Percentiles rank a stretch among this genome's conserved stretches.
phyloP scores from a whole-genome alignment of 441 rosid species.

The Heliophila coronopifolia region DNA sequence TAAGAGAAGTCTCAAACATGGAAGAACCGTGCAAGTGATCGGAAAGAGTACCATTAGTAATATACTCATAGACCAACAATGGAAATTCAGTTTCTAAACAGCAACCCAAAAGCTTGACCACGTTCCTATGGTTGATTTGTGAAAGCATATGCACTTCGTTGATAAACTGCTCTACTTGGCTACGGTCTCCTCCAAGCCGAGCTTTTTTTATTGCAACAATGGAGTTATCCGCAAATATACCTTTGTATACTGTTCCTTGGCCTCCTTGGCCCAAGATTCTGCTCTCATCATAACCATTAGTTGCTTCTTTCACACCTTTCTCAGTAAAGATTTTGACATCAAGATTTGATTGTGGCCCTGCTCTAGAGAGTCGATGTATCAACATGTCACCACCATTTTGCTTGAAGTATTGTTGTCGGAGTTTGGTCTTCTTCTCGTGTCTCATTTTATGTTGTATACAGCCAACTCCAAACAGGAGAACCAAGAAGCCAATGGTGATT shows the following conservation, averaged over 20 bases:
- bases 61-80: conserved; percentile 20
- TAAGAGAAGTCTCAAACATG: background rate
- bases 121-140: conserved; percentile 18
- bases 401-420: conserved; percentile 1
- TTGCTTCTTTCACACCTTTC: conserved; percentile 8
- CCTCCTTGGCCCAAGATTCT: conserved; percentile 21
- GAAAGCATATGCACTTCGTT: conserved; percentile 14
- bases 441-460: background rate
- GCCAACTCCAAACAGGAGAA: background rate
- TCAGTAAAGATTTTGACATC: conserved; percentile 19
- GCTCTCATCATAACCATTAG: conserved; percentile 10
- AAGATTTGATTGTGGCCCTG: conserved; percentile 6
- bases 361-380: conserved; percentile 6
- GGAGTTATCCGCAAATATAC: background rate
- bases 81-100: conserved; percentile 19
- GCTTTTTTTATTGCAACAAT: conserved; percentile 21
- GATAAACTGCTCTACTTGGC: conserved; percentile 24
- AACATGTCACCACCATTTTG: conserved; percentile 17
- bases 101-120: conserved; percentile 13
- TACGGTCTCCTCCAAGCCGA: conserved; percentile 11
- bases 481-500: conserved; percentile 6
- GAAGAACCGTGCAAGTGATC: conserved; percentile 22
- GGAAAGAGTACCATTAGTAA: conserved; percentile 14
- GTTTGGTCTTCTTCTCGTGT: background rate
- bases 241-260: conserved; percentile 25